A percentile compares a stretch with the other conserved stretches of the same genome.
These are phyloP conservation scores for Fonsecaea multimorphosa DNA, from an alignment of 2,329 filamentous ascomycete genomes.

Conservation along the genomic window DNA sequence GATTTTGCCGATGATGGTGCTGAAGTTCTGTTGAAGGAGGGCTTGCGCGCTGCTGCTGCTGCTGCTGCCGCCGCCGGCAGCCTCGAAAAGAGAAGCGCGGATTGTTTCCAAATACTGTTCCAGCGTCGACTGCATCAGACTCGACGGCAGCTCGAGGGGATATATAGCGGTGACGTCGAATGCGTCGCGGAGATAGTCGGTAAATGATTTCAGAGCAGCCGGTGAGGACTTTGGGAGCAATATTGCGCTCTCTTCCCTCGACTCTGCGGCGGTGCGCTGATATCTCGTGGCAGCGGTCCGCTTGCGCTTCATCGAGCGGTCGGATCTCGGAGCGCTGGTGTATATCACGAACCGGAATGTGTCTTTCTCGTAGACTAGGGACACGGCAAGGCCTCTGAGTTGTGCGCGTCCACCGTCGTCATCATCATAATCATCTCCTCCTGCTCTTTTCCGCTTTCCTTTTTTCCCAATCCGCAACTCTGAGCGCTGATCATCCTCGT, in stretches of 20 bases:
- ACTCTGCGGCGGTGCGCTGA: not conserved
- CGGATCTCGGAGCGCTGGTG: constrained; percentile 2
- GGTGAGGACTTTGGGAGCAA: constrained; percentile 31
- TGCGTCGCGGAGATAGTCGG: constrained; percentile 22
- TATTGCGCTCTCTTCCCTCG: constrained; percentile 16
- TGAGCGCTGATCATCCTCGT: constrained; percentile 3
- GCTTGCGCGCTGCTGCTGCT: not conserved
- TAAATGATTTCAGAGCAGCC: constrained; percentile 20
- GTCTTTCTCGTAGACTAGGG: constrained; percentile 32
- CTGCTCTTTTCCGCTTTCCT: constrained; percentile 12
- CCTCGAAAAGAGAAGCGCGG: constrained; percentile 3
- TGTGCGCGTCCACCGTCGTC: not conserved
- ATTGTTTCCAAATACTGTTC: constrained; percentile 24
- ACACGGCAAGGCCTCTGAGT: constrained; percentile 22
- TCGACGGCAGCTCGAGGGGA: constrained; percentile 17
- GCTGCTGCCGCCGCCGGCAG: not conserved
- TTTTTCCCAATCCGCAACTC: constrained; percentile 12
- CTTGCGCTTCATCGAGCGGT: constrained; percentile 14
- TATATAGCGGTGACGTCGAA: constrained; percentile 28
- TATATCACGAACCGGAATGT: constrained; percentile 34
- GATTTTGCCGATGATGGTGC: constrained; percentile 29
- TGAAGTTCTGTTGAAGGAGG: constrained; percentile 13
- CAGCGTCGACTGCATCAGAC: constrained; percentile 26
- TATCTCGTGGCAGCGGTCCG: constrained; percentile 1
- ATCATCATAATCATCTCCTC: not conserved